A percentile compares a stretch with the other conserved stretches of the same genome.
Conservation (phyloP, 2,329 filamentous ascomycete genomes). For the Cladosporium sp. region DNA sequence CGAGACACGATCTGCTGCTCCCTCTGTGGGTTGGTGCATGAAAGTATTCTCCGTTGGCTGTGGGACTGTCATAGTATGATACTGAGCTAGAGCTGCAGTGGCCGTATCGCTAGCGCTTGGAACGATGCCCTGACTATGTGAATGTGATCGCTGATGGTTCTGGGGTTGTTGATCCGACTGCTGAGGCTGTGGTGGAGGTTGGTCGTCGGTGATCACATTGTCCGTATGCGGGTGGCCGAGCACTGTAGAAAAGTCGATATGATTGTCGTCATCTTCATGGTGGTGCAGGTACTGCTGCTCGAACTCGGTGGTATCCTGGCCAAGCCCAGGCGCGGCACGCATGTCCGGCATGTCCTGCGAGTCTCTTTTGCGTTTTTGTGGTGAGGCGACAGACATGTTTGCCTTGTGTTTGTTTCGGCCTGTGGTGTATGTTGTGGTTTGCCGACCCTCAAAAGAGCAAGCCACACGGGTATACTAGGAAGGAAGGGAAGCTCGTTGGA, state of each 20-base stretch:
- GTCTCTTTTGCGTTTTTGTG: constrained; percentile 43
- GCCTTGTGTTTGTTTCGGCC: not conserved
- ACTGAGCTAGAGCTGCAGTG: constrained; percentile 49
- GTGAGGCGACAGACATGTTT: constrained; percentile 10
- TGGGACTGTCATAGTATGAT: constrained; percentile 53
- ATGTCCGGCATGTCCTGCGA: constrained; percentile 38
- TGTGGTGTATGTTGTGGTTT: no score
- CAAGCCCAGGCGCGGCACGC: constrained; percentile 31
- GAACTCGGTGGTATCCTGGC: constrained; percentile 23
- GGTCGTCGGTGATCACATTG: not conserved
- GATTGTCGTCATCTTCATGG: constrained; percentile 36
- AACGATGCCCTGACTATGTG: constrained; percentile 23
- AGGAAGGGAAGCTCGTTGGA: not conserved
- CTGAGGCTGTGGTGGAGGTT: constrained; percentile 1
- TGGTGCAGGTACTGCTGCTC: constrained; percentile 34
- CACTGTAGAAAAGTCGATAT: constrained; percentile 38
- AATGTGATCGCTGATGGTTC: constrained; percentile 14
- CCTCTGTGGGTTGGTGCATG: constrained; percentile 21
- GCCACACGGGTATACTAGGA: not conserved
- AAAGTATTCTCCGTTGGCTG: constrained; percentile 52
- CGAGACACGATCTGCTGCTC: constrained; percentile 18
- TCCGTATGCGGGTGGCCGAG: constrained; percentile 22
- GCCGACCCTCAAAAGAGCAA: no score
- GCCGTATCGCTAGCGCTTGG: constrained; percentile 54
- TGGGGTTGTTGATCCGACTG: constrained; percentile 14